phyloP scores from a whole-genome alignment of 2,329 filamentous ascomycete species.

The Cercospora nicotianae region DNA sequence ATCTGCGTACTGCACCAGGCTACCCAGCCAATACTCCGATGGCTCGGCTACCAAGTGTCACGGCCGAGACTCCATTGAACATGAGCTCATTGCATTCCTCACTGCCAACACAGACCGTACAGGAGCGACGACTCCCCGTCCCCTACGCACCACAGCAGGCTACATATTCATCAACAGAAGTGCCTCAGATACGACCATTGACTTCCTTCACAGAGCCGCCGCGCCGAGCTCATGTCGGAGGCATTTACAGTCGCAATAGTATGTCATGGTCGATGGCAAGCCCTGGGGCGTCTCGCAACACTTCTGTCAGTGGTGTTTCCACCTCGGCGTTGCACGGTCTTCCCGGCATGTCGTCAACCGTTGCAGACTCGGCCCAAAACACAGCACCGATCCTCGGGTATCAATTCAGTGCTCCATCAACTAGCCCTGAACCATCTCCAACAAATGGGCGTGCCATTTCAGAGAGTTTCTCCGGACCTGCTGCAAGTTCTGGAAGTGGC shows the following conservation, averaged over 20 bases:
- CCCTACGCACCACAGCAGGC: conserved; percentile 31
- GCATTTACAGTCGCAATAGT: conserved; percentile 35
- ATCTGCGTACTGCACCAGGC: conserved; percentile 27
- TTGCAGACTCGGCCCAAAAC: conserved; percentile 18
- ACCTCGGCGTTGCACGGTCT: conserved; percentile 11
- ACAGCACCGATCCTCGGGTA: conserved; percentile 30
- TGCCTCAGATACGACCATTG: conserved; percentile 32
- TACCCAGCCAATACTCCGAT: conserved; percentile 20
- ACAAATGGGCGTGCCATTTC: conserved; percentile 23
- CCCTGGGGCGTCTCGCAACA: conserved; percentile 17
- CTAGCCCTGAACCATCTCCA: conserved; percentile 32
- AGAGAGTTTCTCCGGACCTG: conserved; percentile 26
- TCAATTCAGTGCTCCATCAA: conserved; percentile 30
- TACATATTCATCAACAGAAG: conserved; percentile 19
- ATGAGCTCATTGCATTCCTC: conserved; percentile 40
- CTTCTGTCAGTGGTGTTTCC: conserved; percentile 14
- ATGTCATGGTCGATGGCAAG: conserved; percentile 34
- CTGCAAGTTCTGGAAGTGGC: conserved; percentile 22
- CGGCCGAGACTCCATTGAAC: conserved; percentile 35
- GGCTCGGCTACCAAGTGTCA: conserved; percentile 32
- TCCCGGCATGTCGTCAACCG: conserved; percentile 13
- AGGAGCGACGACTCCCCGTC: conserved; percentile 37
- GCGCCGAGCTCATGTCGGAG: conserved; percentile 30
- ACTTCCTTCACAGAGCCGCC: conserved; percentile 29
- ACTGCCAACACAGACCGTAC: conserved; percentile 35